These are phyloP conservation scores for Pseudogymnoascus sp. DNA, from an alignment of 2,329 filamentous ascomycete genomes.

Conservation along the genomic window DNA sequence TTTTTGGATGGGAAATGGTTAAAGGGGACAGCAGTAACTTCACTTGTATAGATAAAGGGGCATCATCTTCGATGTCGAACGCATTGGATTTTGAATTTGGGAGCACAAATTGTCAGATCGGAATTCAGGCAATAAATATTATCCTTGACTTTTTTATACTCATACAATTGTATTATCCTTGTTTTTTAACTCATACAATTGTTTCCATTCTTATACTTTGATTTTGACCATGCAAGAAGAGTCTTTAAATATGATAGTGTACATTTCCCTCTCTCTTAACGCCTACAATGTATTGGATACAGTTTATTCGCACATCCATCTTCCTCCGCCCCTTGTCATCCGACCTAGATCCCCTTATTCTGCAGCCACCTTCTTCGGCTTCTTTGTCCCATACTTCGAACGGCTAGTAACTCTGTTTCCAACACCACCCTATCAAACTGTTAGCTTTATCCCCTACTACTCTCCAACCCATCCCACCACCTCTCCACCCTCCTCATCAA, in stretches of 20 bases:
- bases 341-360: neutral
- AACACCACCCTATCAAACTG: constrained; percentile 68
- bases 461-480: neutral
- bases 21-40: neutral
- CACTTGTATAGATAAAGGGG: neutral
- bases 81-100: neutral
- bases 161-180: neutral
- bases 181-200: neutral
- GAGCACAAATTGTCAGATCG: neutral
- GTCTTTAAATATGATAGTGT: neutral
- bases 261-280: neutral
- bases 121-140: neutral
- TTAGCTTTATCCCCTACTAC: constrained; percentile 23
- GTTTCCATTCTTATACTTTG: no score
- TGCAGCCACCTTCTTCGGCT: constrained; percentile 69
- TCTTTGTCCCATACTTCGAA: constrained; percentile 98
- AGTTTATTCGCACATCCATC: constrained; percentile 4
- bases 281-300: constrained; percentile 7
- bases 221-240: neutral
- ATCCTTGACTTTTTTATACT: neutral
- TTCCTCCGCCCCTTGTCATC: neutral
- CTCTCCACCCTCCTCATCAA: neutral
- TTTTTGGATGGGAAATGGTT: constrained; percentile 3
- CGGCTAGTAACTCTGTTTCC: constrained; percentile 73
- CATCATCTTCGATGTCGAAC: neutral